Conservation (phyloP, 2,329 filamentous ascomycete species). For the Geosmithia morbida region DNA sequence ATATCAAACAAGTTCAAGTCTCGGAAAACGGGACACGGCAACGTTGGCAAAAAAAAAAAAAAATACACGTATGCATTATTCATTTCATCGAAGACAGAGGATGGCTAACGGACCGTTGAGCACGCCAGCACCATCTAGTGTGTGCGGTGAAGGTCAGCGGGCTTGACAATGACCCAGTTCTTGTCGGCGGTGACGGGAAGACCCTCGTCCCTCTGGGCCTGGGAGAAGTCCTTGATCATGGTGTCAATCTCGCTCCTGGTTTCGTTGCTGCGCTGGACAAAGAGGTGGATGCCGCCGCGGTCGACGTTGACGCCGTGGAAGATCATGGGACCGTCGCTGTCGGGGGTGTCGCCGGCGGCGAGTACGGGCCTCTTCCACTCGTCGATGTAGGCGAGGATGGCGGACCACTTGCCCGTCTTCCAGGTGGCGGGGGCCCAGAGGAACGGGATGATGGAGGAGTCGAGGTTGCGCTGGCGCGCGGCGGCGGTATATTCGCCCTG, state of each 20-base stretch:
- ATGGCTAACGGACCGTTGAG: no score
- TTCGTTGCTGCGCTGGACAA: slow-evolving; percentile 22
- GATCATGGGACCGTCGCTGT: slow-evolving; percentile 26
- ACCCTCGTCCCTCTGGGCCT: slow-evolving; percentile 17
- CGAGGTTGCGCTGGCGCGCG: slow-evolving; percentile 15
- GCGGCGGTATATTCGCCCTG: slow-evolving; percentile 18
- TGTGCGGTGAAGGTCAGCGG: slow-evolving; percentile 14
- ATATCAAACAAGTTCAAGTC: no score
- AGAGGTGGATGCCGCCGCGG: slow-evolving; percentile 24
- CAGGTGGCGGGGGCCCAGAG: slow-evolving; percentile 27
- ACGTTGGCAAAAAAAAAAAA: no score
- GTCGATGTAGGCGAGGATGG: slow-evolving; percentile 25
- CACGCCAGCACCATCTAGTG: background rate
- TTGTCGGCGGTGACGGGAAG: slow-evolving; percentile 24
- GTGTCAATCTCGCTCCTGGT: slow-evolving; percentile 17
- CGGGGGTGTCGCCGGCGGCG: slow-evolving; percentile 25
- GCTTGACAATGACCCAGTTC: slow-evolving; percentile 28
- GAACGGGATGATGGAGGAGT: slow-evolving; percentile 22
- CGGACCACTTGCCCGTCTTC: slow-evolving; percentile 28
- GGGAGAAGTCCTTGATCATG: slow-evolving; percentile 20
- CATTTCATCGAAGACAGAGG: no score
- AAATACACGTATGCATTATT: no score
- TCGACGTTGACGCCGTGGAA: slow-evolving; percentile 27
- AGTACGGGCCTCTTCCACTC: slow-evolving; percentile 26
- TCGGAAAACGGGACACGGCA: no score